Evolutionary conservation across 768 basidiomycete genomes (phyloP).

Genomic region (Hygrophorus russula): DNA sequence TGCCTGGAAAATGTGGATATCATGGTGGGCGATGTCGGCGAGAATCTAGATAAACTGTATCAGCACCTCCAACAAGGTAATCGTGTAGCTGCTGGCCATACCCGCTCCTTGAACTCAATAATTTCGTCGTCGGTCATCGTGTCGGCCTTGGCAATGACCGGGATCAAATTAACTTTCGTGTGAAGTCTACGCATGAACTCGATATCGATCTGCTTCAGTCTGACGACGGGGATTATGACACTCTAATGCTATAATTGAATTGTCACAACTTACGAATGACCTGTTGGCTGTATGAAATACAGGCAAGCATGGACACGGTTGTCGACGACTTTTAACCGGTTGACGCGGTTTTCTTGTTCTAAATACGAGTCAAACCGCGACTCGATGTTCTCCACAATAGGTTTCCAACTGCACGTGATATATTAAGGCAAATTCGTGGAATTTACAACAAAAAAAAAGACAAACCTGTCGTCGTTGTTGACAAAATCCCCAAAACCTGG

Average conservation of each 20-base stretch:
- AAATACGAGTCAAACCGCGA: slow-evolving; percentile 95
- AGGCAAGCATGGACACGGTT: slow-evolving; percentile 98
- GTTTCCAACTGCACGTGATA: slow-evolving; percentile 72
- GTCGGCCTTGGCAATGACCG: slow-evolving; percentile 96
- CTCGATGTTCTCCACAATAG: slow-evolving; percentile 97
- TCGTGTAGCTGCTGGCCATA: slow-evolving; percentile 22
- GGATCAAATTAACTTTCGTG: slow-evolving; percentile 96
- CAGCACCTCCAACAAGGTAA: background rate
- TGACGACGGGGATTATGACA: slow-evolving; percentile 19
- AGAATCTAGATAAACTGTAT: slow-evolving; percentile 48
- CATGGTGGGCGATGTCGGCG: slow-evolving; percentile 87
- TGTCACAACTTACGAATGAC: slow-evolving; percentile 70
- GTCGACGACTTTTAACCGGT: slow-evolving; percentile 86
- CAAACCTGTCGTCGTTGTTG: slow-evolving; percentile 95
- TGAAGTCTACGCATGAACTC: slow-evolving; percentile 98
- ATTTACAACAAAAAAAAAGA: slow-evolving; percentile 7
- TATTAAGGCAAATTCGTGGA: slow-evolving; percentile 8
- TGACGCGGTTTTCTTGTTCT: slow-evolving; percentile 98
- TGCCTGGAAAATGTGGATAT: slow-evolving; percentile 97
- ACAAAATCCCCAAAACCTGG: slow-evolving; percentile 99
- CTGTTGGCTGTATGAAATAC: slow-evolving; percentile 98
- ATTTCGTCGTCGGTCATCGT: slow-evolving; percentile 97
- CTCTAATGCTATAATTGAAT: slow-evolving; percentile 3
- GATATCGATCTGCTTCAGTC: slow-evolving; percentile 95
- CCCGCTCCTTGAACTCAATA: slow-evolving; percentile 84